phyloP scores from a whole-genome alignment of 805 yeast species.

The Alloascoidea hylecoeti region DNA sequence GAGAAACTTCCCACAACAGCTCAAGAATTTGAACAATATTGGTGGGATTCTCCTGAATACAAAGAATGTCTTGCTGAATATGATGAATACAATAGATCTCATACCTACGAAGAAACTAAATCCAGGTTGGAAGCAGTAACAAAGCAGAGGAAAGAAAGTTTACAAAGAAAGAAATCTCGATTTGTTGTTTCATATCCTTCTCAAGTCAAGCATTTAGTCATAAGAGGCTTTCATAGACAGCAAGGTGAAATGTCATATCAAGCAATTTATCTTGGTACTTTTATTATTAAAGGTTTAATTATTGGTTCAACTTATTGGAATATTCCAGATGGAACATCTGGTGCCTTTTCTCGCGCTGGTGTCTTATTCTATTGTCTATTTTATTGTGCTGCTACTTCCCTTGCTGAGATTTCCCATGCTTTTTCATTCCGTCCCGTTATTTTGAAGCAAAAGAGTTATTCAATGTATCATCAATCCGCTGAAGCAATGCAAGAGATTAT shows the following conservation, averaged over 20 bases:
- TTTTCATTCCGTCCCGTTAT: slow-evolving; percentile 43
- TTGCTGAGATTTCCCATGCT: slow-evolving; percentile 42
- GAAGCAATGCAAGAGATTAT: slow-evolving; percentile 50
- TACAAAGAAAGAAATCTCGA: slow-evolving; percentile 22
- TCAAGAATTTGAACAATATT: slow-evolving; percentile 42
- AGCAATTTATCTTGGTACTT: slow-evolving; percentile 29
- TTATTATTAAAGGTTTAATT: slow-evolving; percentile 41
- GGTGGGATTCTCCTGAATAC: slow-evolving; percentile 37
- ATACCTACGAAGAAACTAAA: slow-evolving; percentile 19
- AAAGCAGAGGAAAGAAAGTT: slow-evolving; percentile 22
- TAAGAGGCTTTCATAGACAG: slow-evolving; percentile 41
- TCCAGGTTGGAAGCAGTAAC: slow-evolving; percentile 20
- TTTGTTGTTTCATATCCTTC: slow-evolving; percentile 27
- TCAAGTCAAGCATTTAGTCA: slow-evolving; percentile 34
- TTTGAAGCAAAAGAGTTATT: slow-evolving; percentile 57
- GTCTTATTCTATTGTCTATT: slow-evolving; percentile 43
- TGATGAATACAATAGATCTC: slow-evolving; percentile 22
- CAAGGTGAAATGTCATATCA: slow-evolving; percentile 42
- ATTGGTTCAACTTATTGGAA: slow-evolving; percentile 49
- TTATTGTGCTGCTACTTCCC: slow-evolving; percentile 45
- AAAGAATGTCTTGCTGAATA: slow-evolving; percentile 26
- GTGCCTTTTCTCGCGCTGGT: slow-evolving; percentile 56
- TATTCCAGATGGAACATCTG: slow-evolving; percentile 31
- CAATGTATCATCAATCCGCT: slow-evolving; percentile 61
- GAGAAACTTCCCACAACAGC: slow-evolving; percentile 42